These are phyloP conservation scores for Jatropha curcas DNA, from an alignment of 345 rosid genomes.

Conservation along the genomic window DNA sequence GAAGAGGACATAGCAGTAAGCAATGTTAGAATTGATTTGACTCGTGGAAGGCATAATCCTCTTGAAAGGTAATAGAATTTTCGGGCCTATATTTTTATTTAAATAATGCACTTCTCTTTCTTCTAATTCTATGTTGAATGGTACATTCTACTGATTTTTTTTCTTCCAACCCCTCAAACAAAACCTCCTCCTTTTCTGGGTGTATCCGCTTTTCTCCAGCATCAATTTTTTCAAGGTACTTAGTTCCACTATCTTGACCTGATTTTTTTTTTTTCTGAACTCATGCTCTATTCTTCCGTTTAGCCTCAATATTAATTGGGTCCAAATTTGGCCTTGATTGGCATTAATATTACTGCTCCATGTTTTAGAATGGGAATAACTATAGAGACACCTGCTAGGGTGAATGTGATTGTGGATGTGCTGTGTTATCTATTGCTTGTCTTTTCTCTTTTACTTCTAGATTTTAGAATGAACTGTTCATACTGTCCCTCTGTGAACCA, in stretches of 20 bases:
- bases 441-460: background rate
- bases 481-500: no score
- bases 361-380: background rate
- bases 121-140: background rate
- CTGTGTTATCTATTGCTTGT: background rate
- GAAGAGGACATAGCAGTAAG: conserved; percentile 81
- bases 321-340: background rate
- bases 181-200: conserved; percentile 8
- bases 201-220: conserved; percentile 45
- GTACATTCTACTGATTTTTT: conserved; percentile 11
- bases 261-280: no score
- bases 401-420: background rate
- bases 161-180: conserved; percentile 12
- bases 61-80: conserved; percentile 64
- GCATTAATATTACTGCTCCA: background rate
- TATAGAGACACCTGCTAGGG: background rate
- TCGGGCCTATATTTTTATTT: conserved; percentile 11
- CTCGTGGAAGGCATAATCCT: conserved; percentile 83
- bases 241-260: background rate
- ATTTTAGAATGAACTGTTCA: background rate
- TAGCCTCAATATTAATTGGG: background rate
- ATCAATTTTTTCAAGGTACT: conserved; percentile 91
- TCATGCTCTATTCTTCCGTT: background rate
- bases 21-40: conserved; percentile 86
- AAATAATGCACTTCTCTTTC: conserved; percentile 11